These are phyloP conservation scores for Ophiostoma montium DNA, from an alignment of 2,329 filamentous ascomycete species.

Conservation along the genomic window DNA sequence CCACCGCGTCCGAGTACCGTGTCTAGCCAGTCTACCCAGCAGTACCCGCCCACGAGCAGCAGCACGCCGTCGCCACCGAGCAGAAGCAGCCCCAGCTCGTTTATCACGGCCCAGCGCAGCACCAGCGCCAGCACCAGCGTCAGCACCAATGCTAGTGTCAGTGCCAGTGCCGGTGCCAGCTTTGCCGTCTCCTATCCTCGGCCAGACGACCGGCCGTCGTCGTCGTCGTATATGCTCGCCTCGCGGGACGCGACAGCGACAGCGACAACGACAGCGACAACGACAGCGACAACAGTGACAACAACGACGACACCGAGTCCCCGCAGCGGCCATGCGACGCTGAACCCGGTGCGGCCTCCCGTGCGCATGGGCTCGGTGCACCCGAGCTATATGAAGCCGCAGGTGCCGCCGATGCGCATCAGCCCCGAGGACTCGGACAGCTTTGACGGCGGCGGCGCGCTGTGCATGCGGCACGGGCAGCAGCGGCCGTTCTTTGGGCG, in stretches of 20 bases:
- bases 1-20: neutral
- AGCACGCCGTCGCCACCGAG: neutral
- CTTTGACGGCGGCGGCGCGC: neutral
- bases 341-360: neutral
- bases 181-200: too few species aligned
- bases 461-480: neutral
- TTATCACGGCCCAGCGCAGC: neutral
- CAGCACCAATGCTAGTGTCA: too few species aligned
- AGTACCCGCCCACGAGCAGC: neutral
- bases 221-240: too few species aligned
- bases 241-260: too few species aligned
- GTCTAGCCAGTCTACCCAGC: neutral
- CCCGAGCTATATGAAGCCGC: neutral
- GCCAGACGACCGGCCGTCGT: too few species aligned
- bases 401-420: neutral
- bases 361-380: neutral
- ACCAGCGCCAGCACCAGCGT: neutral
- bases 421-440: neutral
- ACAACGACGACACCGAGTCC: neutral
- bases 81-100: neutral
- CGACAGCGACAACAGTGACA: too few species aligned
- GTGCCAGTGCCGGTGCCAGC: too few species aligned
- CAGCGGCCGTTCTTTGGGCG: neutral
- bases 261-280: too few species aligned
- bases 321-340: too few species aligned